Percentiles rank a stretch among this genome's conserved stretches.
These are phyloP conservation scores for Russula virescens DNA, from an alignment of 768 basidiomycete species.

Conservation along the genomic window DNA sequence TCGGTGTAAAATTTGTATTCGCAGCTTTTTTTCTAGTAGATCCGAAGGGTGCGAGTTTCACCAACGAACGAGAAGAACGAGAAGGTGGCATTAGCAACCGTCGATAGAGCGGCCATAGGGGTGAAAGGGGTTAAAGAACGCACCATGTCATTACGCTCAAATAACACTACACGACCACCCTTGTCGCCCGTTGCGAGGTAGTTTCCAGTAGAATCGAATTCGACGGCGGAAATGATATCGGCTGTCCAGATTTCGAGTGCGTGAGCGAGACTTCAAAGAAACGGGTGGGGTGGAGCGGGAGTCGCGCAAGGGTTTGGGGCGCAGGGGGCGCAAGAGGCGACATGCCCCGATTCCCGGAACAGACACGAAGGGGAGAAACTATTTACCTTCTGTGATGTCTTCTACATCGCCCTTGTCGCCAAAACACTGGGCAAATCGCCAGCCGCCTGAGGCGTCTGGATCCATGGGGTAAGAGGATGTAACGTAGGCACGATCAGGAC, in stretches of 20 bases:
- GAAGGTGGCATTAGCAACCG: constrained; percentile 11
- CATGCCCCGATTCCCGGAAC: constrained; percentile 15
- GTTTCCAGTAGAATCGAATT: constrained; percentile 99
- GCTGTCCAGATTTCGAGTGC: constrained; percentile 42
- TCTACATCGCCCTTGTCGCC: constrained; percentile 99
- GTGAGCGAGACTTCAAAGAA: constrained; percentile 10
- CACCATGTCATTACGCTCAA: constrained; percentile 97
- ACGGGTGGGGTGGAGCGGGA: constrained; percentile 1
- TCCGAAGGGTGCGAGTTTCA: background rate
- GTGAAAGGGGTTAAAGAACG: constrained; percentile 28
- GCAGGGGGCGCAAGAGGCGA: constrained; percentile 4
- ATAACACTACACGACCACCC: constrained; percentile 96
- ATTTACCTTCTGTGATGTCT: constrained; percentile 95
- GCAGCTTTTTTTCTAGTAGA: constrained; percentile 90
- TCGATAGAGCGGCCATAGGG: background rate
- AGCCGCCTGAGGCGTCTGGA: constrained; percentile 78
- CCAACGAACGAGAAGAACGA: constrained; percentile 27
- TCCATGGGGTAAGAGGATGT: constrained; percentile 53
- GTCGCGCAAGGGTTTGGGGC: constrained; percentile 10
- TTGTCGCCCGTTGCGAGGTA: constrained; percentile 99
- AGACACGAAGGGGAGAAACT: constrained; percentile 9
- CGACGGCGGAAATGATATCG: constrained; percentile 99
- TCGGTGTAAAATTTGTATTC: constrained; percentile 99
- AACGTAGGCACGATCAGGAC: constrained; percentile 23
- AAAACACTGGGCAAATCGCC: constrained; percentile 99